Conservation (phyloP, 768 basidiomycete species). For the Paxillus rubicundulus region DNA sequence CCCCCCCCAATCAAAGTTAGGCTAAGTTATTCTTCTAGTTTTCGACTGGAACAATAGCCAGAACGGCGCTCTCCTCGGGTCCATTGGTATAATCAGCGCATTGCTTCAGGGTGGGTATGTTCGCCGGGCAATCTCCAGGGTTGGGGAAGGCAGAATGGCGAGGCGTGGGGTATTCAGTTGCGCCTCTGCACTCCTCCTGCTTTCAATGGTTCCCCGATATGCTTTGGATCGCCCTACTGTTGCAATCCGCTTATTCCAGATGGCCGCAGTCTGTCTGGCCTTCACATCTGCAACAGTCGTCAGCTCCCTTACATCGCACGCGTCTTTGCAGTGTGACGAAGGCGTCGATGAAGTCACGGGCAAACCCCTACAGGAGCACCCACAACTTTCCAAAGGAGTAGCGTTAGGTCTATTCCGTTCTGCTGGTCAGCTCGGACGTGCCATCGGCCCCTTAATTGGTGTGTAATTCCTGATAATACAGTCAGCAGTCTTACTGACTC, state of each 20-base stretch:
- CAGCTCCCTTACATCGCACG: constrained; percentile 86
- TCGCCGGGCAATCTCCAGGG: constrained; percentile 69
- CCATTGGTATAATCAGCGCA: constrained; percentile 89
- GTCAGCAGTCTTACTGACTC: constrained; percentile 9
- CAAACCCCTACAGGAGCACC: constrained; percentile 53
- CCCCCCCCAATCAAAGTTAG: not conserved
- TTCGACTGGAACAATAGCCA: constrained; percentile 88
- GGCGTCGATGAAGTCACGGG: constrained; percentile 54
- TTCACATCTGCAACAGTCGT: constrained; percentile 97
- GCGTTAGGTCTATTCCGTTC: constrained; percentile 86
- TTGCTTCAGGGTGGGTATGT: constrained; percentile 94
- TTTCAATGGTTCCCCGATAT: constrained; percentile 68
- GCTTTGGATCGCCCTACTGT: constrained; percentile 39
- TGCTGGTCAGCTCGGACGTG: constrained; percentile 91
- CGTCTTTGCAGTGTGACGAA: constrained; percentile 89
- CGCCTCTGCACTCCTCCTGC: constrained; percentile 62
- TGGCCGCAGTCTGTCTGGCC: constrained; percentile 81
- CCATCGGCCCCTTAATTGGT: constrained; percentile 90
- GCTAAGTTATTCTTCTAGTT: constrained; percentile 43
- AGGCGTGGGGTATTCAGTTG: constrained; percentile 76
- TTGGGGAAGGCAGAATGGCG: constrained; percentile 83
- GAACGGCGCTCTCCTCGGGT: constrained; percentile 80
- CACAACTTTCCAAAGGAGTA: constrained; percentile 76
- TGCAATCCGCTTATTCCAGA: constrained; percentile 55
- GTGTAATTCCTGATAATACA: constrained; percentile 24